Base-by-base conservation (phyloP, 768 basidiomycete genomes). In the Amanita jacksonii region DNA sequence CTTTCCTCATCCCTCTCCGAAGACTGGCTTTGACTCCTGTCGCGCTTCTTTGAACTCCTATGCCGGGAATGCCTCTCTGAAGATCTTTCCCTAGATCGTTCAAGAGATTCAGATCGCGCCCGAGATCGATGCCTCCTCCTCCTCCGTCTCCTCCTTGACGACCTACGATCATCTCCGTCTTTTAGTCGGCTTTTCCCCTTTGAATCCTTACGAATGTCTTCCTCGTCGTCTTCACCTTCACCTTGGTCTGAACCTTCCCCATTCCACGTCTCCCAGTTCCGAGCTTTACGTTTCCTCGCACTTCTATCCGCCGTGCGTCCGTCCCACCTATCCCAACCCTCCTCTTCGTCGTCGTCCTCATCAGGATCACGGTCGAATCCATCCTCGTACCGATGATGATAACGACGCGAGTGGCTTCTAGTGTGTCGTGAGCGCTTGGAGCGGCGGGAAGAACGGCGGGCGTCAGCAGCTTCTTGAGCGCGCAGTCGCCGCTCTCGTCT, bases 381-480 rank as follows among this genome's bases (percentile, higher is more conserved):
- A 62, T 30, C 54, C 51, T 51, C 25, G 27, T 27, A 19, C 19
- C n/a, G 19, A 15, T 13, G 42, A 16, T 13, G 8, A 43, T 15
- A 34, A 8, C 9, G 13, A 22, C 5, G 41, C 6, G 16, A 10
- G 19, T 16, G 35, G 12, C 28, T 25, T 9, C 25, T 15, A n/a
- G 9, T 4, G 20, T 37, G 34, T 35, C 43, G 32, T 18, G 44
- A 38, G 28, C 27, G 30, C 22, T 33, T 45, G 5, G 10, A 30
- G 19, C 36, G 37, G 12, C 13, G 36, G n/a, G n/a, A n/a, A 45
- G 59, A 57, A 24, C 70, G 57, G 36, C 69, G 57, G 50, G 83
- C 86, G 31, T 74, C 74, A 3, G 67, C 73, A 22, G 87, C 87
- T 60, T 91, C 88, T 55, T 84, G 75, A 0, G 87, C 88, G 2